Base-by-base conservation (phyloP, 2,329 filamentous ascomycete species). In the Orbilia oligospora region DNA sequence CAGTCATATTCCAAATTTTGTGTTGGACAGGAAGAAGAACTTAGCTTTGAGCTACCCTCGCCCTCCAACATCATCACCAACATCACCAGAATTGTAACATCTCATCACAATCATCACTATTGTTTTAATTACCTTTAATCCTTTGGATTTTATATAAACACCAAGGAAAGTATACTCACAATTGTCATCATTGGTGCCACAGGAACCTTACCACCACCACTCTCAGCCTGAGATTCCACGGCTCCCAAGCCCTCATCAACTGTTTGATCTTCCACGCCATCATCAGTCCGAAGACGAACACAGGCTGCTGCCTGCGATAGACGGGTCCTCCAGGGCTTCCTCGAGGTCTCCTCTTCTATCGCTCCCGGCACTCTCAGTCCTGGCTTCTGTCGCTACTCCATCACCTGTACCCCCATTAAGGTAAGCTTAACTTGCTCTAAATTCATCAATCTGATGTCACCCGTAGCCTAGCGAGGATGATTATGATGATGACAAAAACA, bases 351-450 rank as follows among this genome's bases (percentile, higher is more conserved):
- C 81, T 55, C 79, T 82, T 69, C 81, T 81, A 71, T 82, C 81
- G 61, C 81, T 82, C 56, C 72, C 72, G 38, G 72, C 72, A 36
- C 56, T 76, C 76, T 75, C 78, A 73, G 79, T 81, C 75, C 81
- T 82, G 81, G 81, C 81, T 76, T 81, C 80, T 75, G 81, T 82
- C 51, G 81, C 81, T 70, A 78, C 80, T 76, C 81, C 81, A 70
- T 80, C 81, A 22, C 20, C 65, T 36, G 71, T 56, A 73, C 81
- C 81, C 80, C 79, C 81, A 79, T 81, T 81, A 79, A 80, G 81
- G 81, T 82, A 82, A 73, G 81, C 51, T 38, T 18, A 63, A 70
- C 69, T 51, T 80, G 64, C 65, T 63, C 61, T 14, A 10, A 58
- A 38, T 18, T 6, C 53, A 38, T 18, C n/a, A 5, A 46, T 80